Evolutionary conservation across 345 rosid species (phyloP).

Genomic region (Hevea brasiliensis): DNA sequence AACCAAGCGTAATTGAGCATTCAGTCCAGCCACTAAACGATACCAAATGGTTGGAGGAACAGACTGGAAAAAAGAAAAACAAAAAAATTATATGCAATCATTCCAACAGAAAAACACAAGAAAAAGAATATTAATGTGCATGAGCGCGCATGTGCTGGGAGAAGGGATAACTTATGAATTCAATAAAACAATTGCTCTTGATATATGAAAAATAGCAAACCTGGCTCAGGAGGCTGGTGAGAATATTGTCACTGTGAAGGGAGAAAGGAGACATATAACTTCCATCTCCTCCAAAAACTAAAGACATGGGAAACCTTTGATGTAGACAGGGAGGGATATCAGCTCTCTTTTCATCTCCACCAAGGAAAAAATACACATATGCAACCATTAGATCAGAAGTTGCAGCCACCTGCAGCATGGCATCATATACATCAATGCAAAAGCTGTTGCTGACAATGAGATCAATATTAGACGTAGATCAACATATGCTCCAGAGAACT

Average conservation of each 20-base stretch:
- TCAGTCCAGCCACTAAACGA: conserved; percentile 88
- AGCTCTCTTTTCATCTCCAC: conserved; percentile 88
- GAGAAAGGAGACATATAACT: conserved; percentile 87
- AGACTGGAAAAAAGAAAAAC: conserved; percentile 42
- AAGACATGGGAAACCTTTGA: conserved; percentile 72
- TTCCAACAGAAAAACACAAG: not conserved
- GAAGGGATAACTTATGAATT: not conserved
- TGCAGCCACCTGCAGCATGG: conserved; percentile 66
- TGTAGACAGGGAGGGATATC: conserved; percentile 82
- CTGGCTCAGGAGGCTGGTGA: conserved; percentile 92
- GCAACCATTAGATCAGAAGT: conserved; percentile 85
- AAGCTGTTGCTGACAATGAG: not conserved
- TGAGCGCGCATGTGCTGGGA: not conserved
- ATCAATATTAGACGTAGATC: not conserved
- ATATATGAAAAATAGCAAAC: conserved; percentile 35
- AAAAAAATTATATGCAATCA: not conserved
- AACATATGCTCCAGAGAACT: not conserved
- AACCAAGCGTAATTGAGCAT: conserved; percentile 85
- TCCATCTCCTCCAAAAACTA: conserved; percentile 89
- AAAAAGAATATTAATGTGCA: not conserved
- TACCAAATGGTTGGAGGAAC: conserved; percentile 92
- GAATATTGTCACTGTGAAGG: conserved; percentile 77
- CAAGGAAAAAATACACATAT: conserved; percentile 82
- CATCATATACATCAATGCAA: not conserved
- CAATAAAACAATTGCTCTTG: not conserved